These are phyloP conservation scores for Xanthoconium separans DNA, from an alignment of 1,284 basidiomycete genomes.

Conservation along the genomic window DNA sequence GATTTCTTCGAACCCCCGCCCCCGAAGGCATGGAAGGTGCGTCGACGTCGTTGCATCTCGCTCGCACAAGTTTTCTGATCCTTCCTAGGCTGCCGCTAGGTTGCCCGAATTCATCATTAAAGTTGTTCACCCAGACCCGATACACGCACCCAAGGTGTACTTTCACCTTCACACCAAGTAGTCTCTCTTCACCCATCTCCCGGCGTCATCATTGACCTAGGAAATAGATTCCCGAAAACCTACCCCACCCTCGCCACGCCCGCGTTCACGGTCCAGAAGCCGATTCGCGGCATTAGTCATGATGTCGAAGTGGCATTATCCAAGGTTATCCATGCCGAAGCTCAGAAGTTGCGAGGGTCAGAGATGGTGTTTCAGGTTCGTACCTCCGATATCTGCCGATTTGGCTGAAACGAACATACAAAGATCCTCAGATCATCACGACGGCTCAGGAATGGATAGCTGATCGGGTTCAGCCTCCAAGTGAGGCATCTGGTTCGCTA, in stretches of 20 bases:
- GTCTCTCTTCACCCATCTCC: slow-evolving; percentile 7
- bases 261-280: slow-evolving; percentile 65
- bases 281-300: slow-evolving; percentile 53
- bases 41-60: slow-evolving; percentile 14
- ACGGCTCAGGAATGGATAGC: slow-evolving; percentile 71
- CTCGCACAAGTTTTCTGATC: slow-evolving; percentile 8
- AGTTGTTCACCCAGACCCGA: slow-evolving; percentile 59
- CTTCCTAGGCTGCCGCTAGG: slow-evolving; percentile 50
- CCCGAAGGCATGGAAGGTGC: slow-evolving; percentile 79
- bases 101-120: slow-evolving; percentile 73
- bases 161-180: slow-evolving; percentile 70
- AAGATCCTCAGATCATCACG: slow-evolving; percentile 51
- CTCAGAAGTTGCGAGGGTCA: slow-evolving; percentile 56
- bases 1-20: slow-evolving; percentile 70
- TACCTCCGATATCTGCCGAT: slow-evolving; percentile 6
- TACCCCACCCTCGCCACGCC: slow-evolving; percentile 69
- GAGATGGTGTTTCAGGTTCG: slow-evolving; percentile 75
- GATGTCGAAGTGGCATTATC: slow-evolving; percentile 54
- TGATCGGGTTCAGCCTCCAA: slow-evolving; percentile 52
- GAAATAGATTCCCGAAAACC: slow-evolving; percentile 68
- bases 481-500: slow-evolving; percentile 63
- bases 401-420: slow-evolving; percentile 1
- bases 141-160: slow-evolving; percentile 54
- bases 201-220: neutral
- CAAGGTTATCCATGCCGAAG: slow-evolving; percentile 59